Base-by-base conservation (phyloP, 2,329 filamentous ascomycete genomes). In the Talaromyces islandicus region DNA sequence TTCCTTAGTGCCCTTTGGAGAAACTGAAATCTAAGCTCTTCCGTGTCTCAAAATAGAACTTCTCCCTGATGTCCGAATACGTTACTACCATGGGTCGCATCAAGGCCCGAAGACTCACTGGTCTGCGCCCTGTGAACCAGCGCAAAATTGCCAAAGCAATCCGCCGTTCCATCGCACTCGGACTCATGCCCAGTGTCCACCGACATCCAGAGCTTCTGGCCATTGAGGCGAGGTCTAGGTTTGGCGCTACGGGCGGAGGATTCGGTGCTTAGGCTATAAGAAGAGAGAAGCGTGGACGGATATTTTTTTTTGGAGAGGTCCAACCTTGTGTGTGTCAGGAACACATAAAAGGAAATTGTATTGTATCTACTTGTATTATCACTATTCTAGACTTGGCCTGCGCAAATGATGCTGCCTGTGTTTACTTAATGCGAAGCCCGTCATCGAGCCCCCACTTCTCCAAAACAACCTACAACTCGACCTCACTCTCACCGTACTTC, bases 121-220 rank as follows among this genome's bases (percentile, higher is more conserved):
- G 91, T 14, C 80, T 99, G 63, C 84, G 91, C 60, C 89, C 90
- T 2, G 88, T 90, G 65, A 97, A 97, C 80, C 94, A 99, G 80
- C 84, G 94, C 66, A 92, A 89, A 78, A 86, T 99, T 71, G 90
- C 93, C 63, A 97, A 95, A 81, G 93, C 95, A 57, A 89, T 99
- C 68, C 83, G 94, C 65, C 85, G 94, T 67, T 88, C 90, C 21
- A 88, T 97, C 68, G 94, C 92, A 1, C 83, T 97, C 71, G 94
- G 94, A 17, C 80, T 97, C 62, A 92, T 97, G 83, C 94, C 94
- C 25, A 95, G 88, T 73, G 88, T 95, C 59, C 90, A 99, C 78
- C 81, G 82, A 65, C 94, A 99, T 77, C 94, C 94, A 3, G 90
- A 95, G 74, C 81, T 96, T 60, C 73, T 96, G 65, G 78, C 81